Base-by-base conservation (phyloP, 2,329 filamentous ascomycete species). In the Fusarium goolgardi region DNA sequence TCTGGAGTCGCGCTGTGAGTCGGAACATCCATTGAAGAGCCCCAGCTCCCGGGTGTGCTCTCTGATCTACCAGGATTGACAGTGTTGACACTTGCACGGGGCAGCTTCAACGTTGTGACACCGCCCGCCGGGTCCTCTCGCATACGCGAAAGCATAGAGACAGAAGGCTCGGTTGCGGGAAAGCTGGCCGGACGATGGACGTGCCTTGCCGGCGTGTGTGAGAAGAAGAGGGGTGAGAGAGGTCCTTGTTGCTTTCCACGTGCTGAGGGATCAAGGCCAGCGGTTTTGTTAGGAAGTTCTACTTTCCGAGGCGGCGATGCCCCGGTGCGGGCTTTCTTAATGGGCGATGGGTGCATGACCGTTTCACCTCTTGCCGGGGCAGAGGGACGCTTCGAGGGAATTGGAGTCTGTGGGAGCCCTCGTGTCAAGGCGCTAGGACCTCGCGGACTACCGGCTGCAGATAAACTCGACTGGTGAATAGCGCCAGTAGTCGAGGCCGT, bases 61-160 rank as follows among this genome's bases (percentile, higher is more conserved):
- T 81, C 80, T 6, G 84, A 83, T 34, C 81, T 80, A 12, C 79
- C 77, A 3, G 84, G 81, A 52, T 81, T 85, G 10, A 81, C 75
- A 10, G 82, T 79, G 63, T 77, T 82, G 55, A 88, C 79, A 55
- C 81, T 86, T 40, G 85, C 85, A 57, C 84, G 80, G 13, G 86
- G 84, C 45, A 88, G 78, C 71, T 84, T 86, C 52, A 86, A 80
- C 54, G 84, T 88, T 21, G 83, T 87, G 29, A 88, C 80, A 4
- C 71, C 59, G 37, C 82, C 83, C 18, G 78, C 70, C 16, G 73
- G 59, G n/a, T 82, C 78, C 44, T 86, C 82, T 35, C 78, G 78
- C 58, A 81, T 77, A 52, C 78, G 81, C 56, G 79, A 78, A 67
- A 86, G 78, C 79, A 87, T 85, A 53, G 80, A 81, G 32, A 77